Base-by-base conservation (phyloP, 1,284 basidiomycete species). In the Sanghuangporus baumii region DNA sequence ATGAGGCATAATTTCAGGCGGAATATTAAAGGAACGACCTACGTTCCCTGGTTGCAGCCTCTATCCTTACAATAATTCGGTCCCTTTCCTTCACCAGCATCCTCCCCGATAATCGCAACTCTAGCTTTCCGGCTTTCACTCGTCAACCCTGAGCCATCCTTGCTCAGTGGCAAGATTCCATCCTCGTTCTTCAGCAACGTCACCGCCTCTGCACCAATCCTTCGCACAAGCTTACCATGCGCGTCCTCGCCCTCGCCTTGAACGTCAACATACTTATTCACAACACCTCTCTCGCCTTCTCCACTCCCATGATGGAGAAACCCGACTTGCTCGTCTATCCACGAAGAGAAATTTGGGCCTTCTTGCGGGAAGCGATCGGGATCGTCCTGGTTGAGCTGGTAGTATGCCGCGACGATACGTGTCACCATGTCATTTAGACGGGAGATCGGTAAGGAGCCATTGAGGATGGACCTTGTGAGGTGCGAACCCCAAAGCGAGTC, bases 151-250 rank as follows among this genome's bases (percentile, higher is more conserved):
- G n/a, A 36, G 18, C 63, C 63, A 55, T 68, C 58, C 40, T 34
- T 52, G 34, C 56, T 59, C 11, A 83, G 71, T 0, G 81, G 81
- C 0, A 83, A 72, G 0, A 75, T 72, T 1, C 66, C 65, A 55
- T 76, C 72, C 11, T 68, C 67, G 68, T 85, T 85, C 75, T 85
- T 84, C 47, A 84, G 74, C 40, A 85, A 70, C 16, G 83, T 79
- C 9, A 76, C 78, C 1, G 79, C 78, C 0, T 78, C 76, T 0
- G 76, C 75, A 5, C 78, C 81, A 20, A 82, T 75, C 59, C 79
- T 71, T 16, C 77, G 73, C 12, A 80, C 76, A 36, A 78, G 58
- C 66, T 74, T 70, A 65, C 72, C 69, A 65, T 82, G 81, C 8
- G 57, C 48, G 48, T 63, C 62, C 12, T 59, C 34, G 1, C 57